These are phyloP conservation scores for Apiospora malaysiana DNA, from an alignment of 2,329 filamentous ascomycete genomes.

Conservation along the genomic window DNA sequence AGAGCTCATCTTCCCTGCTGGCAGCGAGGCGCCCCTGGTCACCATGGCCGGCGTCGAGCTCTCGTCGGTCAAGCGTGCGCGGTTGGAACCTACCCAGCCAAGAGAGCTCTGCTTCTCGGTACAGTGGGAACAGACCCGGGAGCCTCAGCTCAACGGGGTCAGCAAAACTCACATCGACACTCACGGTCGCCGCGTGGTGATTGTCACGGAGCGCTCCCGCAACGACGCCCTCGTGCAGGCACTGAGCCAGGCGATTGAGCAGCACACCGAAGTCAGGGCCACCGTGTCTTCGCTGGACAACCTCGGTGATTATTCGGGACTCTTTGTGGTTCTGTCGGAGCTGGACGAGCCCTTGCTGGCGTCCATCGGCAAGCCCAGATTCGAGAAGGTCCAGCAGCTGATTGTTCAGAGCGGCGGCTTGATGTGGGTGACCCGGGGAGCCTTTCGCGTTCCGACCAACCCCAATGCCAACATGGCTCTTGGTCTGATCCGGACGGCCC, in stretches of 20 bases:
- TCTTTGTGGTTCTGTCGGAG: conserved; percentile 31
- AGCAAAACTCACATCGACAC: conserved; percentile 4
- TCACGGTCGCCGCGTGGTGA: background rate
- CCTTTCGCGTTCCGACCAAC: conserved; percentile 30
- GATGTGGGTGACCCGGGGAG: conserved; percentile 33
- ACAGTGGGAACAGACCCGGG: conserved; percentile 29
- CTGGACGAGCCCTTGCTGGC: conserved; percentile 30
- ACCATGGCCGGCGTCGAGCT: conserved; percentile 31
- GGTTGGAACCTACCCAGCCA: conserved; percentile 34
- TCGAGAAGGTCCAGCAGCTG: conserved; percentile 29
- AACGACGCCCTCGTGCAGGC: conserved; percentile 28
- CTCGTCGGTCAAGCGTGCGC: conserved; percentile 24
- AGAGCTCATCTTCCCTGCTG: conserved; percentile 29
- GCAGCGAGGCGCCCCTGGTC: conserved; percentile 27
- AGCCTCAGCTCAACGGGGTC: conserved; percentile 4
- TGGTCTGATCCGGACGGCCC: conserved; percentile 35
- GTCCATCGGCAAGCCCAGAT: conserved; percentile 25
- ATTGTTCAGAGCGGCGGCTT: conserved; percentile 28
- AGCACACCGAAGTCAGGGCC: conserved; percentile 27
- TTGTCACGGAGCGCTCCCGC: background rate
- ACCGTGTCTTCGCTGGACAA: conserved; percentile 21
- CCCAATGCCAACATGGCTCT: conserved; percentile 31
- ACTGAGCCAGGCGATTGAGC: conserved; percentile 26
- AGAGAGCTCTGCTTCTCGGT: conserved; percentile 31
- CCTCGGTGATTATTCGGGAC: conserved; percentile 26